phyloP scores from a whole-genome alignment of 257 asterid genomes.

The Apocynum venetum region DNA sequence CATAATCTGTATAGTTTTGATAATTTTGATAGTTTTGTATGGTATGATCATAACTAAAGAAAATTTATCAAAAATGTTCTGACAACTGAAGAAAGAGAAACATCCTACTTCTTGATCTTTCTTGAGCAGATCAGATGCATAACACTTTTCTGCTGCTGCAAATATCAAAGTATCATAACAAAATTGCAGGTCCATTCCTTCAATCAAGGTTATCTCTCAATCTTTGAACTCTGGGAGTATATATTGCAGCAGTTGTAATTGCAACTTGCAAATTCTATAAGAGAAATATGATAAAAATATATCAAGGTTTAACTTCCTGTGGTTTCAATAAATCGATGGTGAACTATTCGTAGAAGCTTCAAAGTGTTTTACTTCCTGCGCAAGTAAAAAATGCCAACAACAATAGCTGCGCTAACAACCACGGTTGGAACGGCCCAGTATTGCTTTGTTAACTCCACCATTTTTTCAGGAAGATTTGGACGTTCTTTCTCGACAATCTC shows the following conservation, averaged over 20 bases:
- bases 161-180: background rate
- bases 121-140: background rate
- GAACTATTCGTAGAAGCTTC: background rate
- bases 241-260: background rate
- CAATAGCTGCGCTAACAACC: slow-evolving; percentile 52
- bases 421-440: slow-evolving; percentile 66
- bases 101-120: background rate
- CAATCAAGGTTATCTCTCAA: background rate
- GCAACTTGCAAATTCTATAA: background rate
- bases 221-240: background rate
- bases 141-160: background rate
- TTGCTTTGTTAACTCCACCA: slow-evolving; percentile 49
- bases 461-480: slow-evolving; percentile 26
- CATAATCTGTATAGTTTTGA: too few relatives aligned
- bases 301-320: background rate
- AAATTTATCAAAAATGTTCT: too few relatives aligned
- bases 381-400: slow-evolving; percentile 43
- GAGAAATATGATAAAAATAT: background rate
- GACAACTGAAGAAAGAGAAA: too few relatives aligned
- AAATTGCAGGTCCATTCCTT: background rate
- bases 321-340: background rate
- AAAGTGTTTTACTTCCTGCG: slow-evolving; percentile 45
- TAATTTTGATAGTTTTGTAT: too few relatives aligned
- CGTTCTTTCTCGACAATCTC: slow-evolving; percentile 44
- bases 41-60: too few relatives aligned